A percentile compares a stretch with the other conserved stretches of the same genome.
phyloP scores from a whole-genome alignment of 768 basidiomycete species.

The Lepiota brunneoincarnata region DNA sequence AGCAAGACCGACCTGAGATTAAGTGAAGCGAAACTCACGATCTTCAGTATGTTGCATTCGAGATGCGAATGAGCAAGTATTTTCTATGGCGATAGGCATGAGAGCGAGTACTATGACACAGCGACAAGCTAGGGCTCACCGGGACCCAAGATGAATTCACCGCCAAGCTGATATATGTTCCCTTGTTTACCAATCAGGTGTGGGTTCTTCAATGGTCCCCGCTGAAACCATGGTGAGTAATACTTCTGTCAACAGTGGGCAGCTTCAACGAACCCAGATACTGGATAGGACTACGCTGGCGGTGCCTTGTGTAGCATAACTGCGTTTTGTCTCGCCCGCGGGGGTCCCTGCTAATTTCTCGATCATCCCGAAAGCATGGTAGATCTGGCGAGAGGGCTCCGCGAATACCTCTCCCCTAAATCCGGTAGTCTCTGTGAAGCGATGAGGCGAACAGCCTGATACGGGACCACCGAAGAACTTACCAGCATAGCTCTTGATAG shows the following conservation, averaged over 20 bases:
- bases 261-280: conserved; percentile 36
- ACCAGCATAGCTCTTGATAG: conserved; percentile 51
- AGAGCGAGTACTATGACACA: background rate
- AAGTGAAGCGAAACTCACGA: conserved; percentile 31
- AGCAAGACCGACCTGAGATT: too few species aligned
- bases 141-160: conserved; percentile 60
- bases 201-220: conserved; percentile 40
- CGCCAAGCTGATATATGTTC: conserved; percentile 55
- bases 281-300: conserved; percentile 33
- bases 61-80: conserved; percentile 46
- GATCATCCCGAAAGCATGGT: conserved; percentile 59
- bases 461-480: conserved; percentile 1
- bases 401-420: conserved; percentile 56
- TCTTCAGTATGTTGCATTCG: conserved; percentile 64
- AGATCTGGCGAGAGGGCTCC: conserved; percentile 52
- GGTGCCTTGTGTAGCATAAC: conserved; percentile 38
- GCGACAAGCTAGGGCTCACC: conserved; percentile 30
- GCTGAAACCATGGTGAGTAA: conserved; percentile 16
- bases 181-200: conserved; percentile 58
- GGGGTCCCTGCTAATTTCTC: conserved; percentile 47
- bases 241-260: background rate
- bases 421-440: conserved; percentile 37
- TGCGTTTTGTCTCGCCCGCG: conserved; percentile 37
- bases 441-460: background rate
- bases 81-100: conserved; percentile 25